phyloP scores from a whole-genome alignment of 352 stramenopile genomes.

The Globisporangium yorkense region DNA sequence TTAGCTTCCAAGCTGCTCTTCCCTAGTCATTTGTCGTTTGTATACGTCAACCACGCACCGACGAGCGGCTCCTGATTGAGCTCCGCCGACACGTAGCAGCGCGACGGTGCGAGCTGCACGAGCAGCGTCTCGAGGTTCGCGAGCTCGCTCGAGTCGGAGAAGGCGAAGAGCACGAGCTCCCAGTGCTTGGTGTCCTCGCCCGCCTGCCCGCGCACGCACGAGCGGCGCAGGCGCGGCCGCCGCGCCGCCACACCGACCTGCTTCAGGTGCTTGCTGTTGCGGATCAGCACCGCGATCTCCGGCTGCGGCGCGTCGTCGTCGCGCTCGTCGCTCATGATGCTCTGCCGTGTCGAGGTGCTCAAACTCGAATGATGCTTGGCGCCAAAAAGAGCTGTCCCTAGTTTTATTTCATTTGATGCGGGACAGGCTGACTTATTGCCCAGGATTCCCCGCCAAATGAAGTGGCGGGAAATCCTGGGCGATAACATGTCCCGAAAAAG shows the following conservation, averaged over 20 bases:
- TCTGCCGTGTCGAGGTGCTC: not conserved
- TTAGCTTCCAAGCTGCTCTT: not conserved
- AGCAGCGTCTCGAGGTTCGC: conserved; percentile 80
- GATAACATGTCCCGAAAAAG: too few relatives aligned
- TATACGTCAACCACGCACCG: conserved; percentile 12
- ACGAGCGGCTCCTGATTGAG: conserved; percentile 48
- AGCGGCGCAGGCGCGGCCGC: conserved; percentile 57
- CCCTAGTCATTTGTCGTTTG: too few relatives aligned
- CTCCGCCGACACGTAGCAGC: conserved; percentile 60
- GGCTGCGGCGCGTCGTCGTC: conserved; percentile 33
- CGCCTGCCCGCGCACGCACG: conserved; percentile 62
- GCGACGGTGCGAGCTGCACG: conserved; percentile 71
- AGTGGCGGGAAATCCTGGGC: too few relatives aligned
- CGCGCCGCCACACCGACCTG: conserved; percentile 75
- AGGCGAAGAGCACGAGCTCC: conserved; percentile 70
- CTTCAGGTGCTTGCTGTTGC: conserved; percentile 77
- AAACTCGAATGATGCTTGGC: not conserved
- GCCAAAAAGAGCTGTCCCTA: not conserved
- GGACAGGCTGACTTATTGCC: too few relatives aligned
- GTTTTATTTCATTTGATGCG: not conserved
- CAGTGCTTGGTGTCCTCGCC: conserved; percentile 83
- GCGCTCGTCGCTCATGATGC: conserved; percentile 28
- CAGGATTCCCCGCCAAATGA: too few relatives aligned
- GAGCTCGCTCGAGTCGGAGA: conserved; percentile 82
- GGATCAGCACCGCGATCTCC: conserved; percentile 76